Base-by-base conservation (phyloP, 2,329 filamentous ascomycete species). In the Talaromyces albobiverticillius region DNA sequence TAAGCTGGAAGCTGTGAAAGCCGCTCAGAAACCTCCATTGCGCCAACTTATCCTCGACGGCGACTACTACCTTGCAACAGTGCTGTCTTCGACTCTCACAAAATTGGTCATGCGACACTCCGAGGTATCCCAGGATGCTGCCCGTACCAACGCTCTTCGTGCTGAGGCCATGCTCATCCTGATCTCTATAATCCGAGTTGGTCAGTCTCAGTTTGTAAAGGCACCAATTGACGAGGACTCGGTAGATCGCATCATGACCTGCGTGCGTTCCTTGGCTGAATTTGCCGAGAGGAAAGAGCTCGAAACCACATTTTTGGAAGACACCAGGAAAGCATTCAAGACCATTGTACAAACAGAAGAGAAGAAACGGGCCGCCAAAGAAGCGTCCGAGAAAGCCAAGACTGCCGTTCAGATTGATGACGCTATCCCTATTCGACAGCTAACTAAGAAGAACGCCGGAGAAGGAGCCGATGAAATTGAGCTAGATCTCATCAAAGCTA, bases 101-200 rank as follows among this genome's bases (percentile, higher is more conserved):
- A 99, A 99, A 76, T 82, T 99, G 52, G 94, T 99, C 48, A 96
- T 99, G 91, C 89, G 94, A 51, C 91, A 97, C 71, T 88, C 90
- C 2, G 92, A 97, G 68, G 92, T 97, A 57, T 96, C 93, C 1
- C 79, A 87, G 22, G 93, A 96, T 64, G 75, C 81, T 41, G 89
- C 89, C 41, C 87, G 94, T 36, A 97, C 93, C 26, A 99, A 99
- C 64, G 92, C 93, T 26, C 82, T 99, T 23, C 88, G 90, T 47
- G 94, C 94, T 3, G 94, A 99, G 73, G 94, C 94, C 42, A 99
- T 99, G 94, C 82, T 99, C 51, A 97, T 99, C 69, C 96, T 97
- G 92, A 96, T 99, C 64, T 97, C 94, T 4, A 95, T 99, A 62
- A 90, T 99, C 61, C 91, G 94, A 47, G 94, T 96, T 57, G 94